Conservation (phyloP, 441 rosid genomes). For the Arabidopsis lyrata region DNA sequence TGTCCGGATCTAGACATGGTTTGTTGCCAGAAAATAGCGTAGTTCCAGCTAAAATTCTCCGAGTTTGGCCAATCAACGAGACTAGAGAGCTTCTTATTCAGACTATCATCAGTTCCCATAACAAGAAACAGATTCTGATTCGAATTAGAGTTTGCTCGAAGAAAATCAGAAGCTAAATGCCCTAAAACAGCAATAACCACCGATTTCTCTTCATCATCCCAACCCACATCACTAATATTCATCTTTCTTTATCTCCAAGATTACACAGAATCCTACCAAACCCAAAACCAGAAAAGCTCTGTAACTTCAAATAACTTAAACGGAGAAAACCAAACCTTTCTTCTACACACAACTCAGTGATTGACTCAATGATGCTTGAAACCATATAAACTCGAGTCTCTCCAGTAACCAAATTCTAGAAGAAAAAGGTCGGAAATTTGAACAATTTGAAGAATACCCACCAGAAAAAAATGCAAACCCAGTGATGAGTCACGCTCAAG, state of each 20-base stretch:
- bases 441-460: conserved; percentile 13
- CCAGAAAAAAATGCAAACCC: conserved; percentile 2
- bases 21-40: conserved; percentile 92
- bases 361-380: conserved; percentile 34
- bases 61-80: conserved; percentile 81
- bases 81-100: conserved; percentile 86
- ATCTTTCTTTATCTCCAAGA: conserved; percentile 55
- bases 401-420: background rate
- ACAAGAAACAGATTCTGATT: conserved; percentile 69
- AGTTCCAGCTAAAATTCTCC: conserved; percentile 92
- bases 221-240: conserved; percentile 58
- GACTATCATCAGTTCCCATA: conserved; percentile 67
- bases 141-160: conserved; percentile 67
- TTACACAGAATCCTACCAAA: conserved; percentile 30
- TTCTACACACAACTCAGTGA: conserved; percentile 25
- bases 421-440: background rate
- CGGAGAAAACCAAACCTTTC: conserved; percentile 39
- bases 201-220: conserved; percentile 81
- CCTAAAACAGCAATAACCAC: conserved; percentile 78
- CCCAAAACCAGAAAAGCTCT: conserved; percentile 26
- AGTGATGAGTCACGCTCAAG: conserved; percentile 1
- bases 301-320: conserved; percentile 26
- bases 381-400: conserved; percentile 36
- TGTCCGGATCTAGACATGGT: conserved; percentile 85
- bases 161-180: conserved; percentile 74